phyloP scores from a whole-genome alignment of 306 rosid species.

The Sophora flavescens region DNA sequence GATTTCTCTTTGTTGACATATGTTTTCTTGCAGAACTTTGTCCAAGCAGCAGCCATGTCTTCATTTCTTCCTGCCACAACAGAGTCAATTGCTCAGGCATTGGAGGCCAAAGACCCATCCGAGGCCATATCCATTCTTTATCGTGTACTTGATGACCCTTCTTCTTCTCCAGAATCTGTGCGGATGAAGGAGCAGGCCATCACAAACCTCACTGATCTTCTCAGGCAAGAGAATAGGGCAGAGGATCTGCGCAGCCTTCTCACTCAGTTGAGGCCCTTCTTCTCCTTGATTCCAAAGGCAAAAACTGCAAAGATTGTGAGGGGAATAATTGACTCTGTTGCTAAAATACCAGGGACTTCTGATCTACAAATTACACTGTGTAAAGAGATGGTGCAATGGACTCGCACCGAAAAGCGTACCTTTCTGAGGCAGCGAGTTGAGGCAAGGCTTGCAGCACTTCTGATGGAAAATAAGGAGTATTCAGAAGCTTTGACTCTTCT shows the following conservation, averaged over 20 bases:
- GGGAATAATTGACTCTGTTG: slow-evolving; percentile 82
- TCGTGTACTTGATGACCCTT: slow-evolving; percentile 77
- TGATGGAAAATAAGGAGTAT: slow-evolving; percentile 92
- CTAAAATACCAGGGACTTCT: slow-evolving; percentile 88
- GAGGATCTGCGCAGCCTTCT: slow-evolving; percentile 94
- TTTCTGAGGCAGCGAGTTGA: slow-evolving; percentile 93
- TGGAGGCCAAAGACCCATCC: slow-evolving; percentile 73
- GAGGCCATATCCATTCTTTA: slow-evolving; percentile 81
- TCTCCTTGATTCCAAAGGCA: slow-evolving; percentile 90
- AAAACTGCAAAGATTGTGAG: slow-evolving; percentile 97
- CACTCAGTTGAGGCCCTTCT: slow-evolving; percentile 91
- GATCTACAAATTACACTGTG: slow-evolving; percentile 88
- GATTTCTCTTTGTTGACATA: slow-evolving; percentile 12
- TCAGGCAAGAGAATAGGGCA: slow-evolving; percentile 80
- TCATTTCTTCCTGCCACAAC: slow-evolving; percentile 86
- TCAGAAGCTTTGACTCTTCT: slow-evolving; percentile 87
- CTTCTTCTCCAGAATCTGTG: slow-evolving; percentile 84
- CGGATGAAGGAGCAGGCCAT: slow-evolving; percentile 90
- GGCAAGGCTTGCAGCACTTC: slow-evolving; percentile 93
- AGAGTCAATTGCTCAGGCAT: slow-evolving; percentile 74
- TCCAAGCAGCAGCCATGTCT: slow-evolving; percentile 62
- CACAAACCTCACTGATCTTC: slow-evolving; percentile 77
- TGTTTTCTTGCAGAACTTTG: slow-evolving; percentile 52
- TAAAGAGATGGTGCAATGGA: slow-evolving; percentile 96
- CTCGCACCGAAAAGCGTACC: slow-evolving; percentile 92